Evolutionary conservation across 305 asterid species (phyloP).

Genomic region (Fraxinus ornus): DNA sequence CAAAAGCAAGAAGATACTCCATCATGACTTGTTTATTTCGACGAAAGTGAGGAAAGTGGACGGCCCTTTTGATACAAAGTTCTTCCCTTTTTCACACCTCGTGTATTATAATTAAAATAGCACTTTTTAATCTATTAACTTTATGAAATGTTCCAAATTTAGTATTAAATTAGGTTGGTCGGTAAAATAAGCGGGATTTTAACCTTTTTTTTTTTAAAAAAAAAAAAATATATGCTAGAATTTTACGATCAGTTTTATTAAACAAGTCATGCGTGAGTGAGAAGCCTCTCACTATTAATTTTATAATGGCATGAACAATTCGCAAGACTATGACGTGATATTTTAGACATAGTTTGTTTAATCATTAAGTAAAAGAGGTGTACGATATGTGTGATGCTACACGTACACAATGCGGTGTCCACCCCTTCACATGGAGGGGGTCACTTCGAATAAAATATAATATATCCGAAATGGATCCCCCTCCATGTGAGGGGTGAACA

Average conservation of each 20-base stretch:
- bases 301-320: neutral
- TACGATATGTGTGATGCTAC: too few species aligned
- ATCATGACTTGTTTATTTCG: slow-evolving; percentile 38
- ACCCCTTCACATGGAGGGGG: too few species aligned
- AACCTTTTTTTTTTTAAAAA: neutral
- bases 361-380: neutral
- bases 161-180: neutral
- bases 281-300: neutral
- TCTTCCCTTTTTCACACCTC: slow-evolving; percentile 53
- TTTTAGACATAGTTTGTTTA: neutral
- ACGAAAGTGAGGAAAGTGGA: slow-evolving; percentile 75
- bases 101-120: slow-evolving; percentile 41
- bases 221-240: neutral
- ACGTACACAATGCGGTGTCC: too few species aligned
- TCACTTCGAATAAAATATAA: too few species aligned
- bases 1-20: slow-evolving; percentile 66
- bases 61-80: slow-evolving; percentile 94
- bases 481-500: too few species aligned
- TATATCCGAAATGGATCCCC: too few species aligned
- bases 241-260: neutral
- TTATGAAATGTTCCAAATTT: neutral
- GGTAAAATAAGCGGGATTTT: neutral
- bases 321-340: neutral
- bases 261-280: neutral
- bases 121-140: neutral